Evolutionary conservation across 2,329 filamentous ascomycete genomes (phyloP).

Genomic region (Aphanoascus verrucosus): DNA sequence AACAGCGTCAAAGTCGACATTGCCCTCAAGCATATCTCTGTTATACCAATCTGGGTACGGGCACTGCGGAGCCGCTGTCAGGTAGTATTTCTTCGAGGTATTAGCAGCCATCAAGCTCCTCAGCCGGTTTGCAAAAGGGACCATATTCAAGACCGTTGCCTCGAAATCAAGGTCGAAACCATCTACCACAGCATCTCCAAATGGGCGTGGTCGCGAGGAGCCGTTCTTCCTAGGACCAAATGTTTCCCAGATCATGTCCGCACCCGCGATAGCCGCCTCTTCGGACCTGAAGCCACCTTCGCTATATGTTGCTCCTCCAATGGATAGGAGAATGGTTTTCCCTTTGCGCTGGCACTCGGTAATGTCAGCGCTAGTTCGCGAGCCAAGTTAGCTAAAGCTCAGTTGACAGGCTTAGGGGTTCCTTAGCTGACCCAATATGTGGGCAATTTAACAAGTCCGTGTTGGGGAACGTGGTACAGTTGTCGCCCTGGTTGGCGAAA

Average conservation of each 20-base stretch:
- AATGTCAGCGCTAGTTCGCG: constrained; percentile 32
- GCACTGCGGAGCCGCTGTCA: constrained; percentile 60
- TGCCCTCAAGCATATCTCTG: constrained; percentile 44
- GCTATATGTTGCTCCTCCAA: constrained; percentile 60
- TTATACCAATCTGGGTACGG: constrained; percentile 53
- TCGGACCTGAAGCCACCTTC: constrained; percentile 55
- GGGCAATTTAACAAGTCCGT: constrained; percentile 51
- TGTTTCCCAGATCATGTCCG: constrained; percentile 56
- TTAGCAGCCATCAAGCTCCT: constrained; percentile 46
- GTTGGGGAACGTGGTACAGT: constrained; percentile 50
- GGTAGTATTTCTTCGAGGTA: constrained; percentile 44
- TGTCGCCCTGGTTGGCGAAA: constrained; percentile 54
- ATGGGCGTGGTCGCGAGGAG: constrained; percentile 45
- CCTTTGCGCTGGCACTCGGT: constrained; percentile 51
- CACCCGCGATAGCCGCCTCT: constrained; percentile 44
- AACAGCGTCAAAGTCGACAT: constrained; percentile 49
- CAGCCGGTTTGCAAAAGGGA: constrained; percentile 49
- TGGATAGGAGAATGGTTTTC: constrained; percentile 62
- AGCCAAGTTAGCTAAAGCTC: background rate
- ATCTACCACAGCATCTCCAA: constrained; percentile 55
- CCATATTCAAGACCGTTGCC: constrained; percentile 48
- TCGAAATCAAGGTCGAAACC: constrained; percentile 73
- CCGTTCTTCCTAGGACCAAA: constrained; percentile 50
- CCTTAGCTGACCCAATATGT: constrained; percentile 49
- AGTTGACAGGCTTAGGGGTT: constrained; percentile 18